Conservation (phyloP, 768 basidiomycete species). For the Dentipellis sp. region DNA sequence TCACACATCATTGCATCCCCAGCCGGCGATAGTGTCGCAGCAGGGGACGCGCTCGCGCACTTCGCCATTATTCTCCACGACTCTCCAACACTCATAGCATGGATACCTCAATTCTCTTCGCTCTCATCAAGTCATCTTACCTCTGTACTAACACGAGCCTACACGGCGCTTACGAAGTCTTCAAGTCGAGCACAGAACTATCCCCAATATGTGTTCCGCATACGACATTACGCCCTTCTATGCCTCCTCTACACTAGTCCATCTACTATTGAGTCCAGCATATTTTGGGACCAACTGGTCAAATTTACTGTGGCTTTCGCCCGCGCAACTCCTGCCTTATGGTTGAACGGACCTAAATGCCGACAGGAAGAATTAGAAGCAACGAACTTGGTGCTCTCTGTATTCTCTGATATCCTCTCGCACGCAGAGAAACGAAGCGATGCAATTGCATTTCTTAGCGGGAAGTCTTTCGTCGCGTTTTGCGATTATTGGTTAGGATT, state of each 20-base stretch:
- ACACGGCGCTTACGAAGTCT: conserved; percentile 38
- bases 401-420: conserved; percentile 35
- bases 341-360: neutral
- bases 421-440: conserved; percentile 29
- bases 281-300: conserved; percentile 64
- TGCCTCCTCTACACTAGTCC: conserved; percentile 37
- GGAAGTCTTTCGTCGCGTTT: conserved; percentile 46
- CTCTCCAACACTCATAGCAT: conserved; percentile 35
- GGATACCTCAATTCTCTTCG: conserved; percentile 36
- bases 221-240: conserved; percentile 37
- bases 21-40: neutral
- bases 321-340: neutral
- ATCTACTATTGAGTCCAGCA: conserved; percentile 37
- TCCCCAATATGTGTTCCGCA: conserved; percentile 22
- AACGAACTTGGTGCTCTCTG: conserved; percentile 26
- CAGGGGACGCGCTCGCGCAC: conserved; percentile 7
- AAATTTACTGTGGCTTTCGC: conserved; percentile 40
- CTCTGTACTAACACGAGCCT: conserved; percentile 48
- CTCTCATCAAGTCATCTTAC: conserved; percentile 49
- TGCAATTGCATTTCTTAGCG: conserved; percentile 32
- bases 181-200: conserved; percentile 10
- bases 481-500: conserved; percentile 69
- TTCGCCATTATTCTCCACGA: conserved; percentile 25
- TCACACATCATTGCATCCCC: conserved; percentile 8
- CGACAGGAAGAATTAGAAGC: neutral